Percentiles rank a stretch among this genome's conserved stretches.
phyloP scores from a whole-genome alignment of 129 eudicot species.

The Artemisia argyi region DNA sequence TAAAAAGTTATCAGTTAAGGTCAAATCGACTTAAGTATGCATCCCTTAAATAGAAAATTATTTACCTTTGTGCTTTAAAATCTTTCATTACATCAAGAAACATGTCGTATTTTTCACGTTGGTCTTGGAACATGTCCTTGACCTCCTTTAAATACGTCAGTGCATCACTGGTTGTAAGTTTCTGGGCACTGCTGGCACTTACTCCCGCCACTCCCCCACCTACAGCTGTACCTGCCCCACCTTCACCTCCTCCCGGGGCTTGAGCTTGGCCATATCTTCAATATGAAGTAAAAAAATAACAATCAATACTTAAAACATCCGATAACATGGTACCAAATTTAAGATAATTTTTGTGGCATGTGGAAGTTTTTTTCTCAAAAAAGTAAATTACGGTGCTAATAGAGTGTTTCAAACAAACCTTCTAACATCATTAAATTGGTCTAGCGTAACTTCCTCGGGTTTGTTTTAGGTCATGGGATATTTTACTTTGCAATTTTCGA shows the following conservation, averaged over 20 bases:
- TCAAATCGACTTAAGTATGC: background rate
- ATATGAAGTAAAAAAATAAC: background rate
- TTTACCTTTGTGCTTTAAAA: slow-evolving; percentile 92
- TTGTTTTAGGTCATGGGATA: background rate
- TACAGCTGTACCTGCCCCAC: slow-evolving; percentile 45
- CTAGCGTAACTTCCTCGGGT: background rate
- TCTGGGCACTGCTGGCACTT: slow-evolving; percentile 54
- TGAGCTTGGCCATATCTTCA: slow-evolving; percentile 83
- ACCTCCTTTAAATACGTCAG: slow-evolving; percentile 88
- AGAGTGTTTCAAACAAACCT: background rate
- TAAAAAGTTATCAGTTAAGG: slow-evolving; percentile 17
- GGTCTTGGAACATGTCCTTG: slow-evolving; percentile 91
- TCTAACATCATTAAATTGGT: background rate
- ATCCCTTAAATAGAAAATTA: slow-evolving; percentile 11
- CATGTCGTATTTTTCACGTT: slow-evolving; percentile 81
- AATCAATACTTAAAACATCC: background rate
- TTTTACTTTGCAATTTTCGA: background rate
- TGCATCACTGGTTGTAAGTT: slow-evolving; percentile 93
- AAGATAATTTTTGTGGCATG: slow-evolving; percentile 3
- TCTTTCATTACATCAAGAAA: slow-evolving; percentile 92
- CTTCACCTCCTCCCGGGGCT: slow-evolving; percentile 54
- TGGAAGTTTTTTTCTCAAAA: background rate
- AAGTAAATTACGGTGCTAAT: background rate
- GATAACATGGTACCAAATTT: background rate
- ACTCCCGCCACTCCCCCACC: slow-evolving; percentile 43